Percentiles rank a stretch among this genome's conserved stretches.
These are phyloP conservation scores for Collybia nuda DNA, from an alignment of 768 basidiomycete species.

Conservation along the genomic window DNA sequence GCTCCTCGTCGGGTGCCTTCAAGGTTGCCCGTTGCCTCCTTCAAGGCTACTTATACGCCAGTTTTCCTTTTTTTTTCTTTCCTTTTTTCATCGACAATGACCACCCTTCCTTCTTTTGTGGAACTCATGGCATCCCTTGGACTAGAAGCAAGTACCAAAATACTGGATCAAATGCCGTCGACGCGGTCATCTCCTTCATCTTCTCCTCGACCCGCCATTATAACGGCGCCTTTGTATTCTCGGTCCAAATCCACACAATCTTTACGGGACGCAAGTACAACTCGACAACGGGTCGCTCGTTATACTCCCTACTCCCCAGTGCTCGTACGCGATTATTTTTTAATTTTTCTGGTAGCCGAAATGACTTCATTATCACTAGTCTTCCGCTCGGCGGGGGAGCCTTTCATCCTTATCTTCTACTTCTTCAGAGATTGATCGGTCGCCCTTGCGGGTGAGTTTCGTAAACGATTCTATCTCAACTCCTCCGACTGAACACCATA, in stretches of 20 bases:
- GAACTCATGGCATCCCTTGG: slow-evolving; percentile 86
- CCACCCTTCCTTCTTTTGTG: slow-evolving; percentile 82
- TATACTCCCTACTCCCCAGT: slow-evolving; percentile 51
- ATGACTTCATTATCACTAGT: slow-evolving; percentile 21
- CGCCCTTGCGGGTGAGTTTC: slow-evolving; percentile 33
- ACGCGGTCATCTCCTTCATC: slow-evolving; percentile 45
- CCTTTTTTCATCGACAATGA: slow-evolving; percentile 43
- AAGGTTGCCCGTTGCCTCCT: slow-evolving; percentile 33
- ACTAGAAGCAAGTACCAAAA: slow-evolving; percentile 44
- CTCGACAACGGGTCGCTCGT: slow-evolving; percentile 37
- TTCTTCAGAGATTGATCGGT: slow-evolving; percentile 35
- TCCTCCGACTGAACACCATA: slow-evolving; percentile 5
- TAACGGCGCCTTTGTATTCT: slow-evolving; percentile 28
- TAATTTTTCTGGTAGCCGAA: too few species aligned
- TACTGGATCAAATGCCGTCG: slow-evolving; percentile 35
- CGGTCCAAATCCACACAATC: slow-evolving; percentile 46
- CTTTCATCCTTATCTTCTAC: slow-evolving; percentile 43
- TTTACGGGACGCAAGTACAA: slow-evolving; percentile 34
- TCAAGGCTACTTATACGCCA: slow-evolving; percentile 19
- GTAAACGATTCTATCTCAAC: neutral
- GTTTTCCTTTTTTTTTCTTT: slow-evolving; percentile 32
- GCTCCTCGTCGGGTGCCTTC: slow-evolving; percentile 22
- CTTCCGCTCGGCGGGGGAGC: slow-evolving; percentile 44
- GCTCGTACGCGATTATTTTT: slow-evolving; percentile 28
- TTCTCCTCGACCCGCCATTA: slow-evolving; percentile 34